phyloP scores from a whole-genome alignment of 176 grass and related monocot species.

The Musa troglodytarum region DNA sequence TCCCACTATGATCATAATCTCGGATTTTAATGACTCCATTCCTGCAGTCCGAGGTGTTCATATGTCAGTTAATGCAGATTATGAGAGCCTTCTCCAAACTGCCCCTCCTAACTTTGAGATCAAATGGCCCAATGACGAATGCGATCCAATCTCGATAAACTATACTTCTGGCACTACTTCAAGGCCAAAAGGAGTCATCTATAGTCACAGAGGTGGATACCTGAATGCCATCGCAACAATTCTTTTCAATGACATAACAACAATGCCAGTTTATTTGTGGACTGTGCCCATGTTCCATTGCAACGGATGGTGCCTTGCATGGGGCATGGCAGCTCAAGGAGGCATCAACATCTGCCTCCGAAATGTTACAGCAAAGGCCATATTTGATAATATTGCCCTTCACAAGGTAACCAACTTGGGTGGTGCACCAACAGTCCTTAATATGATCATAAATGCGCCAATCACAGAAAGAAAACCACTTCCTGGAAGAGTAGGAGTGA shows the following conservation, averaged over 20 bases:
- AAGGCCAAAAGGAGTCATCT: slow-evolving; percentile 71
- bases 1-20: slow-evolving; percentile 43
- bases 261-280: slow-evolving; percentile 65
- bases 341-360: slow-evolving; percentile 53
- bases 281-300: slow-evolving; percentile 89
- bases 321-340: slow-evolving; percentile 74
- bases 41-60: neutral
- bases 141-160: slow-evolving; percentile 61
- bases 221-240: slow-evolving; percentile 44
- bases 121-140: slow-evolving; percentile 58
- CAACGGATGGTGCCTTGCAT: slow-evolving; percentile 69
- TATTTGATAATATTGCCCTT: slow-evolving; percentile 36
- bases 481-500: slow-evolving; percentile 27
- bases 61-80: slow-evolving; percentile 24
- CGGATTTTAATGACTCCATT: slow-evolving; percentile 20
- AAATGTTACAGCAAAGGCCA: slow-evolving; percentile 32
- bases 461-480: slow-evolving; percentile 20
- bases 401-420: slow-evolving; percentile 65
- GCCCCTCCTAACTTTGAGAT: slow-evolving; percentile 22
- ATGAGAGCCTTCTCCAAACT: slow-evolving; percentile 38
- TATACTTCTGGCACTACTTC: slow-evolving; percentile 86
- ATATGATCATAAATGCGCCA: slow-evolving; percentile 59
- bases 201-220: slow-evolving; percentile 63
- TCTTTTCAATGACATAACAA: slow-evolving; percentile 35
- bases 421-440: slow-evolving; percentile 57